Conservation (phyloP, 1,284 basidiomycete species). For the Nidula niveotomentosa region DNA sequence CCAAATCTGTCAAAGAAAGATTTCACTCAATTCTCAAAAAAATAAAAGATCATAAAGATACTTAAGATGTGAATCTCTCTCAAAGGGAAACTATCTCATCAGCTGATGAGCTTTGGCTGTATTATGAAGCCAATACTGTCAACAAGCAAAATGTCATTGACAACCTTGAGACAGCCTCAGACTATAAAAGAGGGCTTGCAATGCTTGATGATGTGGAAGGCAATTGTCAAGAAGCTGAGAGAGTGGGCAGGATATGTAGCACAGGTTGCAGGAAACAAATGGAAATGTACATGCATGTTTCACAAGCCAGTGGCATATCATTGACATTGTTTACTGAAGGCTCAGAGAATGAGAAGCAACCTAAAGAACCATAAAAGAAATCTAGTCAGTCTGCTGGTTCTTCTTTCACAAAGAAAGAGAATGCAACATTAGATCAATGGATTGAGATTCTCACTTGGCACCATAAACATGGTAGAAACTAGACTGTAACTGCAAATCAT, state of each 20-base stretch:
- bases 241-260: constrained; percentile 8
- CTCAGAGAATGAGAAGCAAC: neutral
- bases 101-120: too few species aligned
- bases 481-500: constrained; percentile 18
- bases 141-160: too few species aligned
- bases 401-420: constrained; percentile 3
- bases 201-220: too few species aligned
- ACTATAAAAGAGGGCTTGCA: constrained; percentile 2
- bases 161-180: constrained; percentile 6
- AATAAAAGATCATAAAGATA: too few species aligned
- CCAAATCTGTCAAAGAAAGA: too few species aligned
- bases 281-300: neutral
- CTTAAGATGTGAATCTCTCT: too few species aligned
- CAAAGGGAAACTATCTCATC: too few species aligned
- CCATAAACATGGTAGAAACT: constrained; percentile 14
- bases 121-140: too few species aligned
- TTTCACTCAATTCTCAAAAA: too few species aligned
- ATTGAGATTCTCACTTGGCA: constrained; percentile 23
- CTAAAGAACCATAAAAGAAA: neutral
- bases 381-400: neutral
- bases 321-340: neutral
- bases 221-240: constrained; percentile 7
- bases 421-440: constrained; percentile 10
- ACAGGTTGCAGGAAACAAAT: constrained; percentile 7
- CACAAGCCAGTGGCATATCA: neutral